phyloP scores from a whole-genome alignment of 768 basidiomycete species.

The Strobilomyces dryophilus region DNA sequence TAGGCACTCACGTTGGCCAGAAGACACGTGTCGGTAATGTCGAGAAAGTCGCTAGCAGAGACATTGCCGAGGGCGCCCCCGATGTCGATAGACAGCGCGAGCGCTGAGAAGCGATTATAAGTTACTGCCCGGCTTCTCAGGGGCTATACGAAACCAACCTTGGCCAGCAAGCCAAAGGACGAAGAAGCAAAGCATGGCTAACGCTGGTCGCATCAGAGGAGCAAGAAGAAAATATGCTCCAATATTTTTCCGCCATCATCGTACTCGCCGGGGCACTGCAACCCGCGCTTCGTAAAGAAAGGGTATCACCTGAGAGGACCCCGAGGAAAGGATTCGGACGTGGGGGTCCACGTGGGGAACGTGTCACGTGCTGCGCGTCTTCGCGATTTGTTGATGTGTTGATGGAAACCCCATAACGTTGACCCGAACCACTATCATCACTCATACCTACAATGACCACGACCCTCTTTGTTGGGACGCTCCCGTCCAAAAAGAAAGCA shows the following conservation, averaged over 20 bases:
- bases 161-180: constrained; percentile 49
- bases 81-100: constrained; percentile 49
- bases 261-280: no score
- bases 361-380: constrained; percentile 18
- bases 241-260: no score
- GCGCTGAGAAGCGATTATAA: constrained; percentile 19
- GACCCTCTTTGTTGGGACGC: constrained; percentile 45
- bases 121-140: background rate
- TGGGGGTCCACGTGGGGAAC: constrained; percentile 8
- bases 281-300: no score
- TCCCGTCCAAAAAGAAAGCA: constrained; percentile 63
- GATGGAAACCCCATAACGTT: constrained; percentile 15
- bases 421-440: constrained; percentile 12
- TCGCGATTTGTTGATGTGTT: constrained; percentile 32
- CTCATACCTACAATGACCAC: constrained; percentile 36
- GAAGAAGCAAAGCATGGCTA: constrained; percentile 23
- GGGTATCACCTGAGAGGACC: background rate
- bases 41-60: constrained; percentile 42
- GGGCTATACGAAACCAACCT: constrained; percentile 37
- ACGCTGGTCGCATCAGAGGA: constrained; percentile 31
- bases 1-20: constrained; percentile 24
- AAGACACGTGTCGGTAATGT: constrained; percentile 32
- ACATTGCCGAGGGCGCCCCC: constrained; percentile 35
- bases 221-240: background rate
- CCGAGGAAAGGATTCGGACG: background rate